These are phyloP conservation scores for Galium porrigens DNA, from an alignment of 305 asterid genomes.

Conservation along the genomic window DNA sequence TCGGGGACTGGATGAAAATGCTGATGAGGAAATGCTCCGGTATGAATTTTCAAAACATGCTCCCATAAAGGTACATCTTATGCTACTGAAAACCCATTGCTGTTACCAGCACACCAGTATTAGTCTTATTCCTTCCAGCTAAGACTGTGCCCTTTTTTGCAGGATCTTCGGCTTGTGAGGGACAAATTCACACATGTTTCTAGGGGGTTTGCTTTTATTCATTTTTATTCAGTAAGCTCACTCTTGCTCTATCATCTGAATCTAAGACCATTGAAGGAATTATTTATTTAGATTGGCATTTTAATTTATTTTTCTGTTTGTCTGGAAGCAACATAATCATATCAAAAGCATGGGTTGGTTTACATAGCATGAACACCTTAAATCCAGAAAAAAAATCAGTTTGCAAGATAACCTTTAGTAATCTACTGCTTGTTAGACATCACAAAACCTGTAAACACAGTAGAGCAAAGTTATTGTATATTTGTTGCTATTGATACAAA, in stretches of 20 bases:
- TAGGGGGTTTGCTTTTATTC: slow-evolving; percentile 92
- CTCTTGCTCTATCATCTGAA: slow-evolving; percentile 6
- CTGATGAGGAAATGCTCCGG: slow-evolving; percentile 97
- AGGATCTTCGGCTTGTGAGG: slow-evolving; percentile 94
- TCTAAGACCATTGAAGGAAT: background rate
- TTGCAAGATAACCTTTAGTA: background rate
- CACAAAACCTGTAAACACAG: background rate
- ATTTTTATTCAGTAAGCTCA: slow-evolving; percentile 63
- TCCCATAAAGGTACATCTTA: slow-evolving; percentile 63
- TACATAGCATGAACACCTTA: background rate
- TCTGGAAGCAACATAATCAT: background rate
- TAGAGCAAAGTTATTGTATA: background rate
- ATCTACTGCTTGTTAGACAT: background rate
- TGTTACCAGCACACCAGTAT: background rate
- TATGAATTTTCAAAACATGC: slow-evolving; percentile 88
- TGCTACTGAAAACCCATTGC: background rate
- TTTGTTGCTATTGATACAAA: background rate
- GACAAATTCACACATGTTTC: slow-evolving; percentile 98
- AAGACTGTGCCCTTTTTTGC: slow-evolving; percentile 22
- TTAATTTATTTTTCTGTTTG: background rate
- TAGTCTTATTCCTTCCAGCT: slow-evolving; percentile 3
- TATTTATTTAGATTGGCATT: background rate
- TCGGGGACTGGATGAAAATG: slow-evolving; percentile 96
- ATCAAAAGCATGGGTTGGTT: background rate
- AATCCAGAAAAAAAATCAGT: background rate